A percentile compares a stretch with the other conserved stretches of the same genome.
These are phyloP conservation scores for Angomonas ambiguus DNA, from an alignment of 208 protist species.

Conservation along the genomic window DNA sequence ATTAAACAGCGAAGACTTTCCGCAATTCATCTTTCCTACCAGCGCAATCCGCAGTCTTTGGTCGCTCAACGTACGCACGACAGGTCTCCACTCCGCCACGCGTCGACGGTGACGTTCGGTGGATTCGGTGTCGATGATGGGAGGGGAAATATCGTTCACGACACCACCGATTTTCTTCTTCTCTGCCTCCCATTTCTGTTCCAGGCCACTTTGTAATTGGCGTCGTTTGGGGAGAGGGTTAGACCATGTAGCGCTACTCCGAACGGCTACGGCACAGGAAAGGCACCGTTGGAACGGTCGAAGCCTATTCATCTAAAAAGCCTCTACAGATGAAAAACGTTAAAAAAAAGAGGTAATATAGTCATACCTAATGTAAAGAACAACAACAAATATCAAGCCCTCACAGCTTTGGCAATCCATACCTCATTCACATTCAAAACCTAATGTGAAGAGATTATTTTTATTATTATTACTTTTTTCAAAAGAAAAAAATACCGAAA, in stretches of 20 bases:
- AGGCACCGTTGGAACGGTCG: background rate
- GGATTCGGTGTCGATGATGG: conserved; percentile 44
- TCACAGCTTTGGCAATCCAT: no score
- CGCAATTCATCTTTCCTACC: conserved; percentile 86
- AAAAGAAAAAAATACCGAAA: conserved; percentile 9
- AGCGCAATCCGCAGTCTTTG: conserved; percentile 82
- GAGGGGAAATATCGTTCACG: conserved; percentile 74
- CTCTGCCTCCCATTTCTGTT: conserved; percentile 62
- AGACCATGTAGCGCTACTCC: background rate
- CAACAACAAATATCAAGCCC: no score
- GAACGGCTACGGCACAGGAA: background rate
- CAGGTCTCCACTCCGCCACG: conserved; percentile 75
- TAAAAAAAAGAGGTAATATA: background rate
- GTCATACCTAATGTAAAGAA: background rate
- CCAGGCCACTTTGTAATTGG: conserved; percentile 52
- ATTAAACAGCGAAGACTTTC: conserved; percentile 90
- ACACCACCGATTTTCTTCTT: conserved; percentile 41
- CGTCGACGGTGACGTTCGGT: conserved; percentile 69
- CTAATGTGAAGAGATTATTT: no score
- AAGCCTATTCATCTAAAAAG: background rate
- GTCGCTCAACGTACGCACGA: conserved; percentile 77
- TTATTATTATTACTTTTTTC: no score
- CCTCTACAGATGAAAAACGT: background rate
- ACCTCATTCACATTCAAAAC: no score
- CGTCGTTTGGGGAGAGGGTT: conserved; percentile 30